phyloP scores from a whole-genome alignment of 2,329 filamentous ascomycete species.

The Cladosporium sp. region DNA sequence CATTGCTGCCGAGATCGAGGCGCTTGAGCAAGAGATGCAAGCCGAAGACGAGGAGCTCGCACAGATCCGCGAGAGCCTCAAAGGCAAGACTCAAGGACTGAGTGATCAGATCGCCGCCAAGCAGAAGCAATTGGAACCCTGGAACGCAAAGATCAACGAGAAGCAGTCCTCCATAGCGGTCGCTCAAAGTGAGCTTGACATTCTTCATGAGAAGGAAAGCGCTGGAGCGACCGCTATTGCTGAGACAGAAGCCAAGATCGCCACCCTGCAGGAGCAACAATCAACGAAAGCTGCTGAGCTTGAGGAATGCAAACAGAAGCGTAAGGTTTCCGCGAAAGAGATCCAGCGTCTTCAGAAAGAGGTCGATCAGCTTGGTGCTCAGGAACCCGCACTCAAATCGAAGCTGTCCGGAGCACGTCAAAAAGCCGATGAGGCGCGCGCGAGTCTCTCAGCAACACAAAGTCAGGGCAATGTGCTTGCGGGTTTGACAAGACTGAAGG shows the following conservation, averaged over 20 bases:
- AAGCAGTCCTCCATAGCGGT: conserved; percentile 94
- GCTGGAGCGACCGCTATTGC: conserved; percentile 80
- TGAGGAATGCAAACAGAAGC: conserved; percentile 72
- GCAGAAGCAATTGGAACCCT: conserved; percentile 92
- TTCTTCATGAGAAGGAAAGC: conserved; percentile 85
- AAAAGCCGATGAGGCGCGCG: conserved; percentile 93
- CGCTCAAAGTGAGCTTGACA: conserved; percentile 89
- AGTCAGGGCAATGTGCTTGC: conserved; percentile 90
- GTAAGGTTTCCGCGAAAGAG: conserved; percentile 71
- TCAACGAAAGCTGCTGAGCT: conserved; percentile 71
- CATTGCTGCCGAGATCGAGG: conserved; percentile 69
- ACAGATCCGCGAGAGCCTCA: conserved; percentile 80
- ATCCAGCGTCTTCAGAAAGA: conserved; percentile 70
- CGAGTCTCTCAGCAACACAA: conserved; percentile 84
- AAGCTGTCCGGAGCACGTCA: conserved; percentile 88
- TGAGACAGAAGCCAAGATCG: conserved; percentile 79
- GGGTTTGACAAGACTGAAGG: conserved; percentile 89
- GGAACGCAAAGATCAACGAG: conserved; percentile 95
- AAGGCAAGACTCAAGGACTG: conserved; percentile 92
- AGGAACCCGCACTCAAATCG: conserved; percentile 78
- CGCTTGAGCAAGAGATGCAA: conserved; percentile 74
- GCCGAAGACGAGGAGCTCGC: conserved; percentile 79
- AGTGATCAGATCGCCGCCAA: conserved; percentile 90
- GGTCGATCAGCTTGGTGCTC: conserved; percentile 67
- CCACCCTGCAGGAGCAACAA: conserved; percentile 69